A percentile compares a stretch with the other conserved stretches of the same genome.
phyloP scores from a whole-genome alignment of 129 eudicot species.

The Saposhnikovia divaricata region DNA sequence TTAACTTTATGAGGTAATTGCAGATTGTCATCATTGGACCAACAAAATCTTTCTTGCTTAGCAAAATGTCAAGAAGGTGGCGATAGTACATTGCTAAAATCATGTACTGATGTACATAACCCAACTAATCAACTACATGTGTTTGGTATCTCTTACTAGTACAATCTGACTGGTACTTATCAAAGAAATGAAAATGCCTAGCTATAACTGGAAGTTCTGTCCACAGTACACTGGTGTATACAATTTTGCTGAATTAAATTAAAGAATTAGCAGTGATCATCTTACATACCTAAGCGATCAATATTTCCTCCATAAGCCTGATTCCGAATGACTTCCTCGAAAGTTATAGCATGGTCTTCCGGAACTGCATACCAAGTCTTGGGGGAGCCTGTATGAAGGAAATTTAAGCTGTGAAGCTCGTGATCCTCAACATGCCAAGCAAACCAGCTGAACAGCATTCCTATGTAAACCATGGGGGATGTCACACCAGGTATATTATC shows the following conservation, averaged over 20 bases:
- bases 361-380: conserved; percentile 98
- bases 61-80: neutral
- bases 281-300: conserved; percentile 68
- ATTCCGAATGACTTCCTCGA: conserved; percentile 77
- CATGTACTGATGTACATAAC: neutral
- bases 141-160: neutral
- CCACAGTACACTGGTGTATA: neutral
- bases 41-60: neutral
- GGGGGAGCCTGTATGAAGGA: conserved; percentile 79
- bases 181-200: neutral
- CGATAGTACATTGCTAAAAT: neutral
- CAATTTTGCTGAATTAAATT: neutral
- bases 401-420: conserved; percentile 96
- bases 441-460: conserved; percentile 99
- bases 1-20: neutral
- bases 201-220: neutral
- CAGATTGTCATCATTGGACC: neutral
- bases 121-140: neutral
- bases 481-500: conserved; percentile 99
- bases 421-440: conserved; percentile 99
- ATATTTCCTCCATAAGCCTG: conserved; percentile 66
- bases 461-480: conserved; percentile 94
- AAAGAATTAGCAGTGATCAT: conserved; percentile 9
- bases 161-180: neutral
- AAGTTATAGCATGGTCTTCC: conserved; percentile 69